Evolutionary conservation across 805 yeast species (phyloP), one percentile per base, ranked within the genome.

Genomic region (Metschnikowia borealis): DNA sequence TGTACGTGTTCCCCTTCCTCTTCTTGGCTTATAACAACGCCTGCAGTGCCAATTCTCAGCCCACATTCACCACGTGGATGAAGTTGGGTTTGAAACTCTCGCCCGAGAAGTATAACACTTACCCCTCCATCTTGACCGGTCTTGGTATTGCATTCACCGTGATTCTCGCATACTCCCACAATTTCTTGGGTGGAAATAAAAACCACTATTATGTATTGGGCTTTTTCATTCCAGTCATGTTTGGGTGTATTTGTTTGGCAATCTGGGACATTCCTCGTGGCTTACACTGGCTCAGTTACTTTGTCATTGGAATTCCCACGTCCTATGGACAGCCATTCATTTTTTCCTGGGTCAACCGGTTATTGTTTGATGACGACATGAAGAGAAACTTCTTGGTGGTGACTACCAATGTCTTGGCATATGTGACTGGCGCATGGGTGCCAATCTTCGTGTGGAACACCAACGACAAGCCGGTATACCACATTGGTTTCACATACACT

Each of bases 321-420:
- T 59, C 77, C 3, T 74, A 74, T 75, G 84, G 82, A 1, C 84
- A 78, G 63, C 83, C 84, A 2, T 71, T 77, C 54, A 77, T 80
- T 13, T 80, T 74, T 52, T 68, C 82, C 2, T 81, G 85, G 85
- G 73, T 80, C 35, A 81, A 81, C 58, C 65, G 79, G 35, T 57
- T 74, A 23, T 59, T 81, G 17, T 67, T 68, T 23, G 60, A 67
- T 6, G 75, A 77, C 52, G 80, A 76, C 58, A 57, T 55, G 56
- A 55, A 60, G 42, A 33, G 57, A 37, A 57, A 57, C 47, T 71
- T 71, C 47, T 62, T 70, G n/a, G 68, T 71, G 18, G 74, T 72
- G 5, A 52, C 59, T 31, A 72, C 76, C 10, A 72, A 72, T 49
- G 65, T 67, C 5, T 58, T 69, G 53, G 75, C 75, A 2, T 72